Evolutionary conservation across 2,329 filamentous ascomycete genomes (phyloP), one percentile per base, ranked within the genome.

Genomic region (Grosmannia huntii): DNA sequence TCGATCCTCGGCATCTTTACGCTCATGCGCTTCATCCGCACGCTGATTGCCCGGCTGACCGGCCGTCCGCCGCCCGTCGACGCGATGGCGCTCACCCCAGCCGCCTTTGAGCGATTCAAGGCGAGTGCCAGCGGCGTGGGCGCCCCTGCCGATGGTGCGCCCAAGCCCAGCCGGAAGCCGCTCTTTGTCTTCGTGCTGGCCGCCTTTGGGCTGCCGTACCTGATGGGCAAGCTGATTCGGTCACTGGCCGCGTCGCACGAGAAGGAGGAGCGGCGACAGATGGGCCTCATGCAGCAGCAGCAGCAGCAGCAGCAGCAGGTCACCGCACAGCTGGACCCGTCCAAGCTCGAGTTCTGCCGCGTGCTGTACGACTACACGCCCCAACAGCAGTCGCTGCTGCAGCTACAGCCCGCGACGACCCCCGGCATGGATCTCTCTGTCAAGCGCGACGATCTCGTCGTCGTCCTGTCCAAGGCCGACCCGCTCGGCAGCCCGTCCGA

Each of bases 1-100:
- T 96, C 90, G 3, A 85, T 96, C 12, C 76, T 99, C 46, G 94
- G 94, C 48, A 96, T 99, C 68, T 99, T 96, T 74, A 95, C 94
- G 12, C 70, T 99, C 48, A 87, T 99, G 77, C 86, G 95, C 63
- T 99, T 94, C 92, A 84, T 96, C 65, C 86, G 90, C 58, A 96
- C 90, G 1, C 78, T 95, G 27, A 82, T 97, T 63, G 92, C 94
- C 38, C 96, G 95, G 72, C 74, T 99, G 59, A 96, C 92, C 5
- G 95, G 94, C 41, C 88, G 90, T 12, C 91, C 94, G 50, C 87
- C 85, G 1, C 94, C 94, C 25, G 94, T 87, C 25, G 89, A 95
- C 66, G 89, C 90, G 11, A 90, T 81, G 31, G 82, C 92, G 4
- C 80, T 99, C 46, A 99, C 91, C 0, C 91, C 94, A 0, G 85